Evolutionary conservation across 2,329 filamentous ascomycete species (phyloP), one percentile per base, ranked within the genome.

Genomic region (Dactylellina drechsleri): DNA sequence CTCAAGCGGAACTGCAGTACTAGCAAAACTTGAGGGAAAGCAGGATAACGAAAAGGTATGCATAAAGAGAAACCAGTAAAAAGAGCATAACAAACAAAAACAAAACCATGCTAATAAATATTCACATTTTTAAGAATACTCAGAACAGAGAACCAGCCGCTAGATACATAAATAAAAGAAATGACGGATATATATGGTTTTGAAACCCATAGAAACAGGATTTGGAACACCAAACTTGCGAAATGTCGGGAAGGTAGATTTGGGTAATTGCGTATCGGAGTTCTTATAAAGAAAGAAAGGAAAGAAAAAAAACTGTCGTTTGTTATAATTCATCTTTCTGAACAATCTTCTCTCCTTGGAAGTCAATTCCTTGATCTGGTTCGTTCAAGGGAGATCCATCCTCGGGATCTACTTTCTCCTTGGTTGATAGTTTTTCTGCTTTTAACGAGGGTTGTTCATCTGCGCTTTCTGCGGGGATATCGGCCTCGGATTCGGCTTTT

Each of bases 121-220:
- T 67, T 57, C 56, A 62, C 57, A 74, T 41, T 57, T 57, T 52
- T 28, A 62, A 62, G 8, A 28, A 40, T 43, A 64, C 58, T 57
- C 59, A 49, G 13, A 58, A 47, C 36, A 45, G 8, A 54, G 62
- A 74, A 57, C 56, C 50, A 64, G 70, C 62, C 70, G 70, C 70
- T 74, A 74, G 70, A 74, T 66, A 74, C 67, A 72, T 40, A 23
- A 26, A 64, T 41, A 65, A 36, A 50, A 18, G 45, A 56, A 65
- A 36, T 12, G 28, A 10, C 18, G 45, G 53, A 65, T 57, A 62
- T 59, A 53, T 52, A 26, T 71, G 45, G 3, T 47, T 5, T 57
- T 16, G 16, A 36, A 59, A n/a, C 18, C 57, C 23, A 23, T 23
- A 49, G 16, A 60, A 31, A 49, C 23, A 18, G 15, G 20, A 45